Evolutionary conservation across 768 basidiomycete species (phyloP), one percentile per base, ranked within the genome.

Genomic region (Russula olivacea): DNA sequence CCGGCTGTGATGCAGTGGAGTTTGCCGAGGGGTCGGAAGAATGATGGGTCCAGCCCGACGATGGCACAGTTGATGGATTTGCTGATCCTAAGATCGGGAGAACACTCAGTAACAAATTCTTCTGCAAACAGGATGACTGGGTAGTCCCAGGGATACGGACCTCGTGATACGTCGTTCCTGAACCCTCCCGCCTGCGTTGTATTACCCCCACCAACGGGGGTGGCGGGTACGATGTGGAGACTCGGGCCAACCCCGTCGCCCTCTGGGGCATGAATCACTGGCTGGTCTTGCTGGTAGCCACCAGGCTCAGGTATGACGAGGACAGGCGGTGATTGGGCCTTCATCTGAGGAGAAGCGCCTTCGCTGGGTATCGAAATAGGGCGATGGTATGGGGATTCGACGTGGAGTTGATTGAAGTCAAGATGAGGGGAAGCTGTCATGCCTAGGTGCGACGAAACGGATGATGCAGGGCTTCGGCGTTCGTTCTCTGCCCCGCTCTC

Each of bases 211-310:
- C 81, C 82, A 59, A 93, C 79, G 9, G 91, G 91, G 3, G 91
- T 93, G 23, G 90, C 88, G 47, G 91, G 91, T 8, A 91, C 89
- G 65, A 93, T 86, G 70, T 90, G 83, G 64, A 93, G 79, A 56
- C 81, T 81, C 0, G 87, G 89, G 0, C 86, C 84, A 19, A 76
- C 74, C 10, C 75, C 73, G 32, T 76, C 75, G 47, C 81, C 85
- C 3, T 82, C 80, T 2, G 85, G 86, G 14, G 84, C 84, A 56
- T 84, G 84, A 68, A 86, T 86, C 69, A 76, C 79, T 49, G 79
- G 85, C 41, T 71, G 79, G 69, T 61, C n/a, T 73, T 68, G 60
- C 41, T 78, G 25, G 76, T 71, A 36, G 83, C 66, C 21, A 61
- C 62, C 9, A 38, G 71, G 54, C 60, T 85, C 83, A 1, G 89